Conservation (phyloP, 768 basidiomycete genomes). For the Macrolepiota albuminosa region DNA sequence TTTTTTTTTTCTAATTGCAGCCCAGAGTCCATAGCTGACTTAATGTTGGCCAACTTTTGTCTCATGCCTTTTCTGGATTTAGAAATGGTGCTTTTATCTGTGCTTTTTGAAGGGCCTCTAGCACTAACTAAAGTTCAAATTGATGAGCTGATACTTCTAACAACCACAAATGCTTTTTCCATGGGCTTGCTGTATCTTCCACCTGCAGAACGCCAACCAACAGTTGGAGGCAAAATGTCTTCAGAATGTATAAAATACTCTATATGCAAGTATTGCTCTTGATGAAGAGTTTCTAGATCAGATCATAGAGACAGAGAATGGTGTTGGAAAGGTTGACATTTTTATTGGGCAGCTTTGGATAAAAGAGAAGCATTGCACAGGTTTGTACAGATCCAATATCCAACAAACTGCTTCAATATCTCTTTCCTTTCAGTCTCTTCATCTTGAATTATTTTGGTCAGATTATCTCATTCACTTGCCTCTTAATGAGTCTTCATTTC, state of each 20-base stretch:
- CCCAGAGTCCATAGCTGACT: constrained; percentile 10
- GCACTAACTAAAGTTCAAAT: constrained; percentile 52
- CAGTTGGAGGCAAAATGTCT: constrained; percentile 52
- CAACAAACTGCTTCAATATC: background rate
- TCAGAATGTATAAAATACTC: constrained; percentile 74
- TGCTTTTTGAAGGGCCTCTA: constrained; percentile 73
- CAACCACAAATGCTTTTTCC: constrained; percentile 80
- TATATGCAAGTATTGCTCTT: constrained; percentile 81
- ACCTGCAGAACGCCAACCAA: constrained; percentile 39
- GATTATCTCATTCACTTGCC: constrained; percentile 85
- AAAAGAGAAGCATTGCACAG: constrained; percentile 68
- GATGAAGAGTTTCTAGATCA: constrained; percentile 77
- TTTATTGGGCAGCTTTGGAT: constrained; percentile 86
- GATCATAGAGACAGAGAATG: constrained; percentile 75
- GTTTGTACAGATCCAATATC: constrained; percentile 20
- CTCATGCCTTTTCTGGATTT: background rate
- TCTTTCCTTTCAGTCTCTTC: constrained; percentile 11
- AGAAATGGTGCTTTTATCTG: constrained; percentile 28
- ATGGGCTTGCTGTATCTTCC: constrained; percentile 85
- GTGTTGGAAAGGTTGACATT: constrained; percentile 78
- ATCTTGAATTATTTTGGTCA: constrained; percentile 82
- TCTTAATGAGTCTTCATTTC: constrained; percentile 26
- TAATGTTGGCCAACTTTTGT: background rate
- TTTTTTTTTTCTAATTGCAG: too few relatives aligned
- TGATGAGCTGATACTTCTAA: constrained; percentile 53